A percentile compares a stretch with the other conserved stretches of the same genome.
Evolutionary conservation across 2,329 filamentous ascomycete species (phyloP).

Genomic region (Colletotrichum siamense): DNA sequence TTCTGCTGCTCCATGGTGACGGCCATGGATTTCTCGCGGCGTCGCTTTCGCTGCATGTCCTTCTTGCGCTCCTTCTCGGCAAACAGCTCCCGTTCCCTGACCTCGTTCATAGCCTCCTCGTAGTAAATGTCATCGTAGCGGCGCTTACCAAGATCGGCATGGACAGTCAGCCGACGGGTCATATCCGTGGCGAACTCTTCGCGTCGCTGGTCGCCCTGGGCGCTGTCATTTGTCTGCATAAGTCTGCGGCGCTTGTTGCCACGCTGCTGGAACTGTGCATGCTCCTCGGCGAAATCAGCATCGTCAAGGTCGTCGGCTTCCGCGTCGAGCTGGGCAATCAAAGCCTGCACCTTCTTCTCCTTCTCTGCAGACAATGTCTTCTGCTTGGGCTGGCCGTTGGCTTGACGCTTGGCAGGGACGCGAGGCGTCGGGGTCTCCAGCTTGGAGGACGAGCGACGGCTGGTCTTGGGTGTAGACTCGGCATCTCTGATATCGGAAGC

Average conservation of each 20-base stretch:
- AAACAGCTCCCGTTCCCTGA: slow-evolving; percentile 86
- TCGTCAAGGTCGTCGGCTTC: slow-evolving; percentile 51
- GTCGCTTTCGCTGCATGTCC: slow-evolving; percentile 97
- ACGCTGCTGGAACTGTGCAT: slow-evolving; percentile 57
- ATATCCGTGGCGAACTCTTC: slow-evolving; percentile 63
- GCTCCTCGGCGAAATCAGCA: slow-evolving; percentile 48
- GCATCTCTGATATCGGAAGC: slow-evolving; percentile 57
- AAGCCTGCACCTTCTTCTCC: slow-evolving; percentile 71
- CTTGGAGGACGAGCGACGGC: slow-evolving; percentile 57
- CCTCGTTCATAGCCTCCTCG: slow-evolving; percentile 81
- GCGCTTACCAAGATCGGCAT: slow-evolving; percentile 74
- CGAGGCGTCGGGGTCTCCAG: slow-evolving; percentile 53
- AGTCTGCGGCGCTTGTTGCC: slow-evolving; percentile 72
- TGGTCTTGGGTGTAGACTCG: slow-evolving; percentile 51
- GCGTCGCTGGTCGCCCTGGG: slow-evolving; percentile 68
- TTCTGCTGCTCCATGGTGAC: slow-evolving; percentile 92
- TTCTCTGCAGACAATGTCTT: slow-evolving; percentile 62
- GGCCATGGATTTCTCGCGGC: slow-evolving; percentile 94
- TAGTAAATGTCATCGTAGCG: slow-evolving; percentile 81
- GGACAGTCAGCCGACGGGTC: slow-evolving; percentile 68
- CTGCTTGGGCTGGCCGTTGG: slow-evolving; percentile 61
- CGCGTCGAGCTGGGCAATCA: slow-evolving; percentile 51
- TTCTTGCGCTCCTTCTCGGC: slow-evolving; percentile 99
- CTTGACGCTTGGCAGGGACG: slow-evolving; percentile 61
- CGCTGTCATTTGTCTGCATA: slow-evolving; percentile 65